phyloP scores from a whole-genome alignment of 331 rosid species.

The Rhamnella rubrinervis region DNA sequence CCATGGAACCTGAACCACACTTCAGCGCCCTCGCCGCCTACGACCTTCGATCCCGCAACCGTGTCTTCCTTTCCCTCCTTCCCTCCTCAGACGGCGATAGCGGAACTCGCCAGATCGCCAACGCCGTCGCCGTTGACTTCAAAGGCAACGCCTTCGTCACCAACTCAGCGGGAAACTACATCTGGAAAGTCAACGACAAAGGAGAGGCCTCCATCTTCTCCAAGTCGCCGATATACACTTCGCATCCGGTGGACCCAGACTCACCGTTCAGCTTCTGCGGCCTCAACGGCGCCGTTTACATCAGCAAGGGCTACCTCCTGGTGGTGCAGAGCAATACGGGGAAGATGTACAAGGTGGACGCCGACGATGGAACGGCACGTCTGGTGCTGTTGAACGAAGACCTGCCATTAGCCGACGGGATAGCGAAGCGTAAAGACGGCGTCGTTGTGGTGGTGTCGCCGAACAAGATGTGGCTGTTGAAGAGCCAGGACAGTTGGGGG shows the following conservation, averaged over 20 bases:
- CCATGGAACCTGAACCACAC: conserved; percentile 36
- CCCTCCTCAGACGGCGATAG: conserved; percentile 17
- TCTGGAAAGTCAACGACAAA: conserved; percentile 66
- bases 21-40: conserved; percentile 78
- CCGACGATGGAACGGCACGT: conserved; percentile 53
- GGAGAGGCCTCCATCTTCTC: conserved; percentile 70
- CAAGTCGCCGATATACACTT: conserved; percentile 40
- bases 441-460: conserved; percentile 70
- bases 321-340: conserved; percentile 82
- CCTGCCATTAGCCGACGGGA: conserved; percentile 47
- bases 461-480: conserved; percentile 53
- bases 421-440: conserved; percentile 55
- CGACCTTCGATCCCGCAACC: conserved; percentile 56
- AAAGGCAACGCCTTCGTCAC: conserved; percentile 84
- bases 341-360: conserved; percentile 71
- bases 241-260: conserved; percentile 35
- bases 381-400: conserved; percentile 44
- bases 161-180: conserved; percentile 55
- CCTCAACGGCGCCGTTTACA: conserved; percentile 69
- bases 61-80: conserved; percentile 60
- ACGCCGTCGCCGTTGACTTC: conserved; percentile 66
- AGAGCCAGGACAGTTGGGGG: conserved; percentile 64
- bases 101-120: conserved; percentile 35
- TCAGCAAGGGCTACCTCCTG: conserved; percentile 61
- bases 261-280: conserved; percentile 43